Conservation (phyloP, 352 stramenopile genomes). For the Bremia lactucae region DNA sequence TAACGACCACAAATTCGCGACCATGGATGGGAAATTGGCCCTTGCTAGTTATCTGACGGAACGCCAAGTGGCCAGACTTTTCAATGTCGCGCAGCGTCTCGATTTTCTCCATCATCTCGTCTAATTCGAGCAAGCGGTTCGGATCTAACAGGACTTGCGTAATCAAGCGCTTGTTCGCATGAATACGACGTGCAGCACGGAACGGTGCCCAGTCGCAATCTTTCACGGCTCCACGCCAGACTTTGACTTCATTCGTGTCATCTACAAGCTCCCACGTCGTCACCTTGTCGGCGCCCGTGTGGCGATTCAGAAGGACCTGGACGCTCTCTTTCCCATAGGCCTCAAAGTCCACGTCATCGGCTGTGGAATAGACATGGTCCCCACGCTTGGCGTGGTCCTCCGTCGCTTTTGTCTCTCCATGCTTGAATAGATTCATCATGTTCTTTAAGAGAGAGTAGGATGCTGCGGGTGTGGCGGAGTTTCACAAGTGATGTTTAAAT, state of each 20-base stretch:
- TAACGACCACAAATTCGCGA: slow-evolving; percentile 68
- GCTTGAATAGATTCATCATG: slow-evolving; percentile 28
- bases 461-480: slow-evolving; percentile 7
- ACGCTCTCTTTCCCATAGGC: slow-evolving; percentile 57
- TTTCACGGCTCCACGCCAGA: slow-evolving; percentile 61
- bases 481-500: slow-evolving; percentile 18
- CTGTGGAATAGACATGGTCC: slow-evolving; percentile 28
- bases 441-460: neutral
- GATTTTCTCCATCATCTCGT: slow-evolving; percentile 71
- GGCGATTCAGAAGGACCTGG: slow-evolving; percentile 44
- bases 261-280: slow-evolving; percentile 67
- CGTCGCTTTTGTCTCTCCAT: slow-evolving; percentile 15
- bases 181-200: slow-evolving; percentile 41
- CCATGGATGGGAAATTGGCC: slow-evolving; percentile 64
- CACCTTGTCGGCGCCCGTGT: slow-evolving; percentile 51
- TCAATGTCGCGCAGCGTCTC: slow-evolving; percentile 42
- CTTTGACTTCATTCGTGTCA: slow-evolving; percentile 27
- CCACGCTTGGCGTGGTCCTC: slow-evolving; percentile 22
- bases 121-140: slow-evolving; percentile 52
- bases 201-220: slow-evolving; percentile 62
- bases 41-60: slow-evolving; percentile 72
- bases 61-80: slow-evolving; percentile 41
- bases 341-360: slow-evolving; percentile 50
- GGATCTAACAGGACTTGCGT: slow-evolving; percentile 50
- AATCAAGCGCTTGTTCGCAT: slow-evolving; percentile 42